These are phyloP conservation scores for Fusarium pininemorale DNA, from an alignment of 2,329 filamentous ascomycete species.

Conservation along the genomic window DNA sequence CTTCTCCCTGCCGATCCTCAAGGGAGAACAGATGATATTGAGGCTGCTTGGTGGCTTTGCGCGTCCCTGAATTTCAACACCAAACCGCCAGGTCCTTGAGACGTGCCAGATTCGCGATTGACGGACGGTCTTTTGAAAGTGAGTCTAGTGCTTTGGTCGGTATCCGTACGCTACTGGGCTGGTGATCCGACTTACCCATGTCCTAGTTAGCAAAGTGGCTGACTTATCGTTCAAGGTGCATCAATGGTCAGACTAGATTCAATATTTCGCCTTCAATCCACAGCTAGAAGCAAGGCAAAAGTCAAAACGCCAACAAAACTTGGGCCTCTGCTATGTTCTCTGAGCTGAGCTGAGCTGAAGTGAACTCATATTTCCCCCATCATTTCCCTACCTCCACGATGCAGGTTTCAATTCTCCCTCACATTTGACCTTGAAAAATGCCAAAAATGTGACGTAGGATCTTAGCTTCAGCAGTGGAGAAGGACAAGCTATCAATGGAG, in stretches of 20 bases:
- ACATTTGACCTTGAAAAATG: constrained; percentile 16
- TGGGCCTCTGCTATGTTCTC: neutral
- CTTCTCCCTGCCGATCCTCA: constrained; percentile 22
- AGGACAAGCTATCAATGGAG: constrained; percentile 15
- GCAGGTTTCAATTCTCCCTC: constrained; percentile 34
- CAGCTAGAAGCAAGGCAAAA: neutral
- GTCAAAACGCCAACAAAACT: neutral
- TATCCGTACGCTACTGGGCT: constrained; percentile 20
- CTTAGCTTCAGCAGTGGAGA: constrained; percentile 11
- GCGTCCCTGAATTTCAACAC: constrained; percentile 14
- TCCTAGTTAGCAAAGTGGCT: constrained; percentile 23
- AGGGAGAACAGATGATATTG: constrained; percentile 21
- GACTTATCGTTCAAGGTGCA: constrained; percentile 16
- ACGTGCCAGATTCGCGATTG: constrained; percentile 31
- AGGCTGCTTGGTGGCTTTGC: constrained; percentile 1
- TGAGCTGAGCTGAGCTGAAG: neutral
- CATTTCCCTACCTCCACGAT: constrained; percentile 18
- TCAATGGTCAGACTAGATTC: constrained; percentile 27
- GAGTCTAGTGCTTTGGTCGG: constrained; percentile 15
- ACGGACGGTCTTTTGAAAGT: neutral
- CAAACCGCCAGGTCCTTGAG: constrained; percentile 6
- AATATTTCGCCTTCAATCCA: constrained; percentile 15
- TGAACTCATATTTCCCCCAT: neutral
- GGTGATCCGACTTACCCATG: constrained; percentile 14
- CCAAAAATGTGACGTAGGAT: constrained; percentile 27